These are phyloP conservation scores for Cryptosporidium viatorum DNA, from an alignment of 169 alveolate species.

Conservation along the genomic window DNA sequence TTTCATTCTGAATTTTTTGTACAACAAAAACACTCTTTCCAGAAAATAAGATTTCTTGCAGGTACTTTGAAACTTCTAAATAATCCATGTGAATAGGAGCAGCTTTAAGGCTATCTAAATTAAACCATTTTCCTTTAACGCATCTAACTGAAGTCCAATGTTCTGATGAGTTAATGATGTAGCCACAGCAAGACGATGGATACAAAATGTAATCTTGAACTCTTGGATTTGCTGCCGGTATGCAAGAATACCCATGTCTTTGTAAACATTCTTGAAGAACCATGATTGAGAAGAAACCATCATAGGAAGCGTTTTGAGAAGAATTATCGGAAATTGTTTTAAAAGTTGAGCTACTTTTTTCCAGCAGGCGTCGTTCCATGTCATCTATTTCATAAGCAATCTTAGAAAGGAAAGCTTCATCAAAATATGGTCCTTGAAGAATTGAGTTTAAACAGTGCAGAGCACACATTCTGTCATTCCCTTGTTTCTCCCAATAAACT, in stretches of 20 bases:
- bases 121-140: slow-evolving; percentile 84
- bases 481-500: slow-evolving; percentile 92
- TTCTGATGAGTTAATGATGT: slow-evolving; percentile 83
- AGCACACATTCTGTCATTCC: slow-evolving; percentile 90
- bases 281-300: slow-evolving; percentile 82
- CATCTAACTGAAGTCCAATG: slow-evolving; percentile 86
- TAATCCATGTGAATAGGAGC: slow-evolving; percentile 79
- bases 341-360: slow-evolving; percentile 19
- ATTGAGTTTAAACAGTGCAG: slow-evolving; percentile 88
- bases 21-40: slow-evolving; percentile 73
- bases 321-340: slow-evolving; percentile 74
- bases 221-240: slow-evolving; percentile 78
- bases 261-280: slow-evolving; percentile 82
- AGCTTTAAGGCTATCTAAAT: slow-evolving; percentile 82
- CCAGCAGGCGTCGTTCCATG: slow-evolving; percentile 71
- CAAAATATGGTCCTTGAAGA: slow-evolving; percentile 87
- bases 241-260: slow-evolving; percentile 80
- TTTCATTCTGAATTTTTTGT: slow-evolving; percentile 29
- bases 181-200: slow-evolving; percentile 82
- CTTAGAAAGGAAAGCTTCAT: slow-evolving; percentile 80
- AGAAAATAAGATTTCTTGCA: slow-evolving; percentile 35
- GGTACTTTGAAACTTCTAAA: slow-evolving; percentile 29
- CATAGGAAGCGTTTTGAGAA: slow-evolving; percentile 81
- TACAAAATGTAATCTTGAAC: slow-evolving; percentile 57
- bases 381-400: slow-evolving; percentile 84